phyloP scores from a whole-genome alignment of 257 asterid species.

The Penstemon davidsonii region DNA sequence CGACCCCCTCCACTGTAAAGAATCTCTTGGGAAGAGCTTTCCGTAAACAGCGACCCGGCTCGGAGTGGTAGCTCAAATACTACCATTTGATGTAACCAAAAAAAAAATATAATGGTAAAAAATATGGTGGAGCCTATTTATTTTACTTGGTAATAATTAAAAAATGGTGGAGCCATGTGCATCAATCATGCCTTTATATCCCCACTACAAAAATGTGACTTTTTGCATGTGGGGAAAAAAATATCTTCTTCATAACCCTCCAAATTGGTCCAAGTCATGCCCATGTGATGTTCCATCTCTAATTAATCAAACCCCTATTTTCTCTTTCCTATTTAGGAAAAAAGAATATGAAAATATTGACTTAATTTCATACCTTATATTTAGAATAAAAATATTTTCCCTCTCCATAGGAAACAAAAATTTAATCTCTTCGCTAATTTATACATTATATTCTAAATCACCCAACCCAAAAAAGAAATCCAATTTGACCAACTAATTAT shows the following conservation, averaged over 20 bases:
- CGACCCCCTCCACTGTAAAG: too few species aligned
- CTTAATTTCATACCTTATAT: not conserved
- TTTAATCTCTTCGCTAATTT: not conserved
- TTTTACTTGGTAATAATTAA: too few species aligned
- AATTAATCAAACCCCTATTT: too few species aligned
- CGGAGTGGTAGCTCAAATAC: too few species aligned
- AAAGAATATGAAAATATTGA: too few species aligned
- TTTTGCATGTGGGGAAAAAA: conserved; percentile 11
- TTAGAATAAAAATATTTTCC: not conserved
- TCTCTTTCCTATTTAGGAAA: not conserved
- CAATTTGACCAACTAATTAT: not conserved
- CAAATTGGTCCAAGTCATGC: conserved; percentile 15
- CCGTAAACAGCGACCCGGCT: too few species aligned
- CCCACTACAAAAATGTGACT: not conserved
- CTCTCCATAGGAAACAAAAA: not conserved
- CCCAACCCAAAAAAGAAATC: conserved; percentile 1
- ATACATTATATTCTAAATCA: not conserved
- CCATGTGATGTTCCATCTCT: conserved; percentile 9
- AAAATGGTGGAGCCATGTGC: conserved; percentile 7
- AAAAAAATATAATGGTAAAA: too few species aligned
- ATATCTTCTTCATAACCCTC: not conserved
- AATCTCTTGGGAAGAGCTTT: too few species aligned
- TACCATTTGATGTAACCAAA: too few species aligned
- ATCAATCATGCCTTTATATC: not conserved
- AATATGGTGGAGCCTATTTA: too few species aligned